These are phyloP conservation scores for Colletotrichum brevisporum DNA, from an alignment of 2,329 filamentous ascomycete genomes.

Conservation along the genomic window DNA sequence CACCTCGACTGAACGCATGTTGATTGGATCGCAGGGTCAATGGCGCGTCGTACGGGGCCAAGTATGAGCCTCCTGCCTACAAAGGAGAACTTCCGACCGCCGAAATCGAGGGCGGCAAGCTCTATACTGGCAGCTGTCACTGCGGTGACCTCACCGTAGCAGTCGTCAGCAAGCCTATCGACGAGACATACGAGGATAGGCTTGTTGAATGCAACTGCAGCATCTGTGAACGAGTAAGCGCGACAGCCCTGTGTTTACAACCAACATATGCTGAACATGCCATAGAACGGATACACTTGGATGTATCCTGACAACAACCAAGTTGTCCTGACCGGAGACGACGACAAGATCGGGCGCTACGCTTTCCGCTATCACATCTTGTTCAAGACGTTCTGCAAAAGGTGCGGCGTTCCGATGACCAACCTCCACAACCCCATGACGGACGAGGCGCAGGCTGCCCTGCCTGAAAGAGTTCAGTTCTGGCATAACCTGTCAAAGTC, in stretches of 20 bases:
- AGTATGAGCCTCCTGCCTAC: slow-evolving; percentile 54
- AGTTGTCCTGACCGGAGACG: slow-evolving; percentile 55
- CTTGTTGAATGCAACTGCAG: slow-evolving; percentile 66
- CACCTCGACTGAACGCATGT: neutral
- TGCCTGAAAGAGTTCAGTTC: slow-evolving; percentile 47
- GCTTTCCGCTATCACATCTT: slow-evolving; percentile 49
- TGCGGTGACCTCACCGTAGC: slow-evolving; percentile 64
- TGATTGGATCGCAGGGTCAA: slow-evolving; percentile 52
- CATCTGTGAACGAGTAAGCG: slow-evolving; percentile 58
- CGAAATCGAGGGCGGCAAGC: slow-evolving; percentile 53
- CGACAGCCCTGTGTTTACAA: no score
- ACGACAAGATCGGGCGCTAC: slow-evolving; percentile 57
- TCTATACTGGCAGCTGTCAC: slow-evolving; percentile 67
- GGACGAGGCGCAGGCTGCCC: slow-evolving; percentile 52
- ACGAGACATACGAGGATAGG: slow-evolving; percentile 50
- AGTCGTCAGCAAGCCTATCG: slow-evolving; percentile 58
- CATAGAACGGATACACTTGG: slow-evolving; percentile 61
- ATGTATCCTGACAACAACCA: slow-evolving; percentile 57
- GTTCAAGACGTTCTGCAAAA: slow-evolving; percentile 63
- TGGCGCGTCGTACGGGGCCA: slow-evolving; percentile 49
- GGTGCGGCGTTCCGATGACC: slow-evolving; percentile 61
- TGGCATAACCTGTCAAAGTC: slow-evolving; percentile 40
- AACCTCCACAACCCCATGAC: slow-evolving; percentile 49
- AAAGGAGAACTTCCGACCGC: slow-evolving; percentile 57
- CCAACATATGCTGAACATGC: neutral